phyloP scores from a whole-genome alignment of 345 rosid genomes.

The Diplotaxis tenuifolia region DNA sequence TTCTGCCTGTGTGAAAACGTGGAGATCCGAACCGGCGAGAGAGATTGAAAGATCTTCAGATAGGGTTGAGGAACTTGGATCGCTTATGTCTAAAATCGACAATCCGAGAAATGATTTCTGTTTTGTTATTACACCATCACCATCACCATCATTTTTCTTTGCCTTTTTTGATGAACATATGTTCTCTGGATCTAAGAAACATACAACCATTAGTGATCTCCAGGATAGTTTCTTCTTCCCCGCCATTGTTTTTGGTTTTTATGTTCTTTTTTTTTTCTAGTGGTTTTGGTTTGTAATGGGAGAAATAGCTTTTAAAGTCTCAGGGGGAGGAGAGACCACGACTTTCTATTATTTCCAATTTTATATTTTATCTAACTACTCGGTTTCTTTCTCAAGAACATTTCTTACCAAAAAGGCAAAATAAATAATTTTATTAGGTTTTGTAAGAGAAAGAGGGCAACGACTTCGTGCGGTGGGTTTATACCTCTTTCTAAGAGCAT shows the following conservation, averaged over 20 bases:
- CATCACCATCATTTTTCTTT: slow-evolving; percentile 40
- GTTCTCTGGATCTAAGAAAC: slow-evolving; percentile 40
- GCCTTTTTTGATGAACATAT: slow-evolving; percentile 28
- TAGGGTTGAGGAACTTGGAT: slow-evolving; percentile 50
- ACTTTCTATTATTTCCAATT: slow-evolving; percentile 7
- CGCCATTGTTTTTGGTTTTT: slow-evolving; percentile 13
- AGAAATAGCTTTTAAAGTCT: slow-evolving; percentile 9
- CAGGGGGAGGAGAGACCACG: background rate
- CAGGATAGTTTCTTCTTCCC: slow-evolving; percentile 53
- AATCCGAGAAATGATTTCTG: slow-evolving; percentile 57
- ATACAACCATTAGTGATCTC: slow-evolving; percentile 48
- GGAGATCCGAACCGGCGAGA: slow-evolving; percentile 79
- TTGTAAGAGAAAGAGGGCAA: slow-evolving; percentile 16
- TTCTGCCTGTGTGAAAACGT: slow-evolving; percentile 63
- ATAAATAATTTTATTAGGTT: background rate
- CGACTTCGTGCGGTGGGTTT: slow-evolving; percentile 27
- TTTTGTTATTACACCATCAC: slow-evolving; percentile 32
- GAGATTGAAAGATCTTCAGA: slow-evolving; percentile 77
- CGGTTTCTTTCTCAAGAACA: background rate
- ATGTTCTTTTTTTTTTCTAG: background rate
- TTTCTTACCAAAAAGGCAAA: slow-evolving; percentile 25
- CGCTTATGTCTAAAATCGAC: slow-evolving; percentile 61
- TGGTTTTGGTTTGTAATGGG: slow-evolving; percentile 30
- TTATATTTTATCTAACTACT: slow-evolving; percentile 1
- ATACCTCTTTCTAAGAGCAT: slow-evolving; percentile 28